A percentile compares a stretch with the other conserved stretches of the same genome.
These are phyloP conservation scores for Sanghuangporus sanghuang DNA, from an alignment of 1,284 basidiomycete genomes.

Conservation along the genomic window DNA sequence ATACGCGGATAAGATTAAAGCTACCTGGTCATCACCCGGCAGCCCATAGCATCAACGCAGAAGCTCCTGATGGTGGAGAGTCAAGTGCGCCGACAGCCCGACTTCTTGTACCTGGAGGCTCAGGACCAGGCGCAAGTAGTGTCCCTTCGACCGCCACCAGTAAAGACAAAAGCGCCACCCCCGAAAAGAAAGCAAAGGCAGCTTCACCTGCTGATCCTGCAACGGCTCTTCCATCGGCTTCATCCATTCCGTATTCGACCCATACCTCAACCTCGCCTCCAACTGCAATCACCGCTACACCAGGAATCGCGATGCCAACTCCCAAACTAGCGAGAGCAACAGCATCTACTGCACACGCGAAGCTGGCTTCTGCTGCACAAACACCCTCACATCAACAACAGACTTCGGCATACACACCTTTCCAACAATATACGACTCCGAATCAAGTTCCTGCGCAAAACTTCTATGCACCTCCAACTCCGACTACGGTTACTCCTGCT, in stretches of 20 bases:
- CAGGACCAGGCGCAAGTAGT: neutral
- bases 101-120: constrained; percentile 12
- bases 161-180: neutral
- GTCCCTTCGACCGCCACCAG: neutral
- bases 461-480: constrained; percentile 16
- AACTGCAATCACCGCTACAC: constrained; percentile 19
- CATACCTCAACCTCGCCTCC: neutral
- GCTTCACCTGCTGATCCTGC: constrained; percentile 4
- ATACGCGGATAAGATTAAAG: constrained; percentile 61
- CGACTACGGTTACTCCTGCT: constrained; percentile 10
- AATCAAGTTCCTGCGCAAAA: constrained; percentile 6
- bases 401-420: constrained; percentile 25
- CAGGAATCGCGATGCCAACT: constrained; percentile 18
- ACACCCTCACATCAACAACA: constrained; percentile 32
- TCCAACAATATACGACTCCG: constrained; percentile 2
- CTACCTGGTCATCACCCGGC: constrained; percentile 34
- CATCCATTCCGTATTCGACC: neutral
- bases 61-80: neutral
- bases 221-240: neutral
- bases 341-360: neutral
- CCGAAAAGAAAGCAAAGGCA: constrained; percentile 3
- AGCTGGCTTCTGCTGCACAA: neutral
- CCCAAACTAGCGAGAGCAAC: constrained; percentile 12
- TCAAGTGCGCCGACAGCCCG: constrained; percentile 1
- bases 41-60: neutral